Conservation (phyloP, 805 yeast species). For the Saturnispora bothae region DNA sequence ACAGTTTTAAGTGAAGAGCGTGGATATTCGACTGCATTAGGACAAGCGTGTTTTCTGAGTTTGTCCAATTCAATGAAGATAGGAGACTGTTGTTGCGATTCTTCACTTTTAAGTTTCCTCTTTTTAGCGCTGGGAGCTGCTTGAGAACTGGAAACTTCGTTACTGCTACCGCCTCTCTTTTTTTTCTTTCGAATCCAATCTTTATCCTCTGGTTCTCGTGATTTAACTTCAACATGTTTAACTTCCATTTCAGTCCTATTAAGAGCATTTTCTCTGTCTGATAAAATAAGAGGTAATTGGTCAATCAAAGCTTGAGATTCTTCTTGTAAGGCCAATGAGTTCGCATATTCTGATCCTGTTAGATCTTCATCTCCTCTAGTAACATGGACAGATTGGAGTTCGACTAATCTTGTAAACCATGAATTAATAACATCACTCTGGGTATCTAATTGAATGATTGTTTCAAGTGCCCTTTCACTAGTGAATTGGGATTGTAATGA, state of each 20-base stretch:
- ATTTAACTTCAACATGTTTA: neutral
- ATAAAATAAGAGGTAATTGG: constrained; percentile 37
- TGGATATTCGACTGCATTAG: constrained; percentile 25
- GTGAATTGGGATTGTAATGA: constrained; percentile 17
- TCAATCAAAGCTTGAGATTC: constrained; percentile 49
- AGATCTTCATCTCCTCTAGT: constrained; percentile 17
- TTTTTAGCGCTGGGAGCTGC: neutral
- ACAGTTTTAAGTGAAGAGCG: constrained; percentile 21
- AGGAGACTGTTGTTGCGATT: neutral
- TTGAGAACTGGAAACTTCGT: neutral
- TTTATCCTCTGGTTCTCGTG: constrained; percentile 2
- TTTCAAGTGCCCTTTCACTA: constrained; percentile 19
- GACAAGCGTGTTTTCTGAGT: constrained; percentile 23
- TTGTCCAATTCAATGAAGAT: constrained; percentile 9
- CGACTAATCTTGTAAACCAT: constrained; percentile 37
- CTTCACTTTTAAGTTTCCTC: constrained; percentile 1
- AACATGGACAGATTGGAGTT: constrained; percentile 39
- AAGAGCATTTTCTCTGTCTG: constrained; percentile 33
- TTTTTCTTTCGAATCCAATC: constrained; percentile 7
- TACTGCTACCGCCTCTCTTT: neutral
- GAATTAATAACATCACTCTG: constrained; percentile 43
- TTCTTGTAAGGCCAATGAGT: constrained; percentile 67
- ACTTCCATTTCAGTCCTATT: constrained; percentile 20
- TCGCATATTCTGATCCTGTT: constrained; percentile 70
- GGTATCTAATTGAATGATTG: constrained; percentile 31